phyloP scores from a whole-genome alignment of 305 asterid genomes.

The Lippia alba region DNA sequence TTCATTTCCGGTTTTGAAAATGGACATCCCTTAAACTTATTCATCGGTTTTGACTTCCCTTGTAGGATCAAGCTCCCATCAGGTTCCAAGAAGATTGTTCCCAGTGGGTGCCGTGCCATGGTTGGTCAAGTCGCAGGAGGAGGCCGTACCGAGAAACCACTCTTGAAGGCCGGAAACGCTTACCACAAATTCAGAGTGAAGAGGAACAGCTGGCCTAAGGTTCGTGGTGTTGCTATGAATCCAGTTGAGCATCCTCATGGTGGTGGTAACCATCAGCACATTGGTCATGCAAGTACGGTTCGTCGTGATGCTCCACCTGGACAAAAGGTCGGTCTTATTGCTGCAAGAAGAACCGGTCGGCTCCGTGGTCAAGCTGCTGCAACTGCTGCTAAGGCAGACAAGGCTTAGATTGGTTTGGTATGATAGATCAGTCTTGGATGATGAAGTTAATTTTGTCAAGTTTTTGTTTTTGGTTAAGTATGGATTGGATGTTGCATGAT shows the following conservation, averaged over 20 bases:
- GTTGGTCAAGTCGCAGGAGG: conserved; percentile 94
- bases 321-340: conserved; percentile 96
- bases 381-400: conserved; percentile 74
- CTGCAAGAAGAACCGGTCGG: conserved; percentile 94
- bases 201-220: conserved; percentile 84
- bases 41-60: neutral
- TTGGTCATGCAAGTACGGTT: conserved; percentile 91
- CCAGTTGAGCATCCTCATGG: conserved; percentile 99
- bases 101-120: conserved; percentile 88
- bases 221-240: conserved; percentile 95
- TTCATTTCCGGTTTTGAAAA: neutral
- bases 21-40: too few relatives aligned
- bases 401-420: conserved; percentile 45
- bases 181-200: conserved; percentile 77
- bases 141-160: conserved; percentile 83
- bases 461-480: neutral
- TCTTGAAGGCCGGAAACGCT: conserved; percentile 79
- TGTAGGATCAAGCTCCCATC: conserved; percentile 82
- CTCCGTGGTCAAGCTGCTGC: conserved; percentile 97
- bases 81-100: conserved; percentile 82
- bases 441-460: conserved; percentile 9
- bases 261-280: conserved; percentile 99
- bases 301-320: conserved; percentile 99
- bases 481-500: conserved; percentile 29
- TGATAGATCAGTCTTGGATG: neutral